Evolutionary conservation across 129 eudicot genomes (phyloP).

Genomic region (Erigeron canadensis): DNA sequence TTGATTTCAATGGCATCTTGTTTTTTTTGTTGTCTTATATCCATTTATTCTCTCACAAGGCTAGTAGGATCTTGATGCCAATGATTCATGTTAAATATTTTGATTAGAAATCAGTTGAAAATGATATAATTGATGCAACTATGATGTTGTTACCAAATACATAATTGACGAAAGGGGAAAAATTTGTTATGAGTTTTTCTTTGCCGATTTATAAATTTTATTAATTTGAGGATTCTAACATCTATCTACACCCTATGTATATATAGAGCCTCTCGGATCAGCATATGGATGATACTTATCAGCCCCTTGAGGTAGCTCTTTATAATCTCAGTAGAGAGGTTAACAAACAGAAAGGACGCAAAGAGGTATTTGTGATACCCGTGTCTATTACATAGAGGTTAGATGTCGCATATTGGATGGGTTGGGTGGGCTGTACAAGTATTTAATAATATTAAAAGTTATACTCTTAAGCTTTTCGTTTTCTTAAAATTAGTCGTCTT

Average conservation of each 20-base stretch:
- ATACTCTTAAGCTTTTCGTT: neutral
- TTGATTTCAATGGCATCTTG: neutral
- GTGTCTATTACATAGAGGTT: constrained; percentile 8
- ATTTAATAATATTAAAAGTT: no score
- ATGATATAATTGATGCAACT: neutral
- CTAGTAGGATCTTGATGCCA: constrained; percentile 8
- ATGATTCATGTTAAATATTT: constrained; percentile 1
- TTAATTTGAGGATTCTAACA: constrained; percentile 1
- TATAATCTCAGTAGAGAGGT: constrained; percentile 49
- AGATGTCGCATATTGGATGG: no score
- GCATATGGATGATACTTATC: constrained; percentile 42
- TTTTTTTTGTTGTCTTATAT: constrained; percentile 3
- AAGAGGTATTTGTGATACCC: constrained; percentile 44
- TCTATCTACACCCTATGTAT: constrained; percentile 22
- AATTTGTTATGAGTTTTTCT: neutral
- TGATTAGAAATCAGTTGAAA: neutral
- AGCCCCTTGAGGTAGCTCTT: constrained; percentile 63
- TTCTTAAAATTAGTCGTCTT: neutral
- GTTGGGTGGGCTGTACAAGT: no score
- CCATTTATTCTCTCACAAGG: constrained; percentile 3
- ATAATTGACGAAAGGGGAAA: neutral
- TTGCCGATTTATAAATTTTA: neutral
- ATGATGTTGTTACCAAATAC: constrained; percentile 3
- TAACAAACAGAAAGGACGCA: constrained; percentile 51
- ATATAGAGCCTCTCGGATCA: constrained; percentile 39